These are phyloP conservation scores for Melanogaster broomeanus DNA, from an alignment of 768 basidiomycete genomes.

Conservation along the genomic window DNA sequence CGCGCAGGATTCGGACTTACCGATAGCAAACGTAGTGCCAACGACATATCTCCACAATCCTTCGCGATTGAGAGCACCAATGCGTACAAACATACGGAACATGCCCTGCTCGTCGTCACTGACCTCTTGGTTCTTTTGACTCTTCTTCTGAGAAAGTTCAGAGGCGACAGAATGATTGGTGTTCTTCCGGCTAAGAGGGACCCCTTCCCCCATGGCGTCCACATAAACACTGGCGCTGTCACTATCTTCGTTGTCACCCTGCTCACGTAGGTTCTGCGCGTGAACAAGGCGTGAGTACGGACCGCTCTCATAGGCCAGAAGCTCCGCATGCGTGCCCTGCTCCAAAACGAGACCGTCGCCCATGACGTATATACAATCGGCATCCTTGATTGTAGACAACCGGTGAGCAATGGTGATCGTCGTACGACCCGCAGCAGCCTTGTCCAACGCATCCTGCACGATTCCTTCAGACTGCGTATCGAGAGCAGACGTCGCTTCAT, in stretches of 20 bases:
- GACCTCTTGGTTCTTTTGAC: slow-evolving; percentile 31
- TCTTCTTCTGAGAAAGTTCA: slow-evolving; percentile 60
- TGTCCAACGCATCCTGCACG: slow-evolving; percentile 90
- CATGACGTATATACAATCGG: no score
- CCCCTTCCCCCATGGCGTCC: slow-evolving; percentile 55
- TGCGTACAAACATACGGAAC: no score
- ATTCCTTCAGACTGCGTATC: no score
- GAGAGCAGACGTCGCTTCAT: slow-evolving; percentile 85
- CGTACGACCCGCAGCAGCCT: slow-evolving; percentile 76
- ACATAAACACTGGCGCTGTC: slow-evolving; percentile 31
- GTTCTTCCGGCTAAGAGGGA: slow-evolving; percentile 60
- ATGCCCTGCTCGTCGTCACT: slow-evolving; percentile 43
- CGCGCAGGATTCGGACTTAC: no score
- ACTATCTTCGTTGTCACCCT: slow-evolving; percentile 32
- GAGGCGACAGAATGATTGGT: slow-evolving; percentile 70
- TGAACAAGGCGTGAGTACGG: slow-evolving; percentile 76
- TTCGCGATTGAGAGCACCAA: no score
- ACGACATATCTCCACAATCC: no score
- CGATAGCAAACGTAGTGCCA: no score
- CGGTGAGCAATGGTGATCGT: slow-evolving; percentile 84
- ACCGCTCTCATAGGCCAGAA: slow-evolving; percentile 59
- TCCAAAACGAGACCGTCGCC: no score
- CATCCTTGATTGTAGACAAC: no score
- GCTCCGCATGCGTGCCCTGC: slow-evolving; percentile 73
- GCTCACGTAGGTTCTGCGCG: slow-evolving; percentile 75